phyloP scores from a whole-genome alignment of 306 rosid genomes.

The Phaseolus lunatus region DNA sequence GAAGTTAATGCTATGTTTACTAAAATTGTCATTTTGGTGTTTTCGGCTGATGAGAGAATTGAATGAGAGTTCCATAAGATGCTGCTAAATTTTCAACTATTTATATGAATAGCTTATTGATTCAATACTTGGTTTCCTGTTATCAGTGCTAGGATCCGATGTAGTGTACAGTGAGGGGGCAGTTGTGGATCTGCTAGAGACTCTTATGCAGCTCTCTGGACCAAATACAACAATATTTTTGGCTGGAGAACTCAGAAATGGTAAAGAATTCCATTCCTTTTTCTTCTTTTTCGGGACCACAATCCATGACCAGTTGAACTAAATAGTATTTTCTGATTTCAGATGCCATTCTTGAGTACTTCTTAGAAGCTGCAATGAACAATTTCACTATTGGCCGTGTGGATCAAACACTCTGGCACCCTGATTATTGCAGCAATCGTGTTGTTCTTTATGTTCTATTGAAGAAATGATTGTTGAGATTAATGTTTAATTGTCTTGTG shows the following conservation, averaged over 20 bases:
- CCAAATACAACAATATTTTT: constrained; percentile 73
- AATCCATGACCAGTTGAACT: constrained; percentile 28
- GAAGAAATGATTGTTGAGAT: constrained; percentile 54
- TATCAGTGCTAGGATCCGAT: constrained; percentile 82
- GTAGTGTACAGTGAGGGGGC: constrained; percentile 84
- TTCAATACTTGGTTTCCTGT: constrained; percentile 11
- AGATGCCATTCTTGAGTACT: constrained; percentile 89
- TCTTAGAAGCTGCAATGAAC: constrained; percentile 72
- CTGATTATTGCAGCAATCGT: constrained; percentile 74
- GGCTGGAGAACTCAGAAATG: constrained; percentile 87
- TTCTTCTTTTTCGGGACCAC: neutral
- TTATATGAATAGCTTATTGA: neutral
- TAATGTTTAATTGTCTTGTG: constrained; percentile 15
- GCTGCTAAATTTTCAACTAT: neutral
- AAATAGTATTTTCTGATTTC: constrained; percentile 43
- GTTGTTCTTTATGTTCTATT: constrained; percentile 76
- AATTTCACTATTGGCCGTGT: constrained; percentile 75
- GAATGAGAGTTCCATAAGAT: constrained; percentile 14
- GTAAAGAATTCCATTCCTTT: constrained; percentile 42
- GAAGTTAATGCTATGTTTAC: neutral
- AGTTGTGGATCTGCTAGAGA: constrained; percentile 71
- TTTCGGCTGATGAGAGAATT: constrained; percentile 6
- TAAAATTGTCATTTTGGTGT: neutral
- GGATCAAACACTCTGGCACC: constrained; percentile 81
- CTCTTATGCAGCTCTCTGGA: constrained; percentile 73